These are phyloP conservation scores for Diutina pseudorugosa DNA, from an alignment of 1,139 yeast genomes.

Conservation along the genomic window DNA sequence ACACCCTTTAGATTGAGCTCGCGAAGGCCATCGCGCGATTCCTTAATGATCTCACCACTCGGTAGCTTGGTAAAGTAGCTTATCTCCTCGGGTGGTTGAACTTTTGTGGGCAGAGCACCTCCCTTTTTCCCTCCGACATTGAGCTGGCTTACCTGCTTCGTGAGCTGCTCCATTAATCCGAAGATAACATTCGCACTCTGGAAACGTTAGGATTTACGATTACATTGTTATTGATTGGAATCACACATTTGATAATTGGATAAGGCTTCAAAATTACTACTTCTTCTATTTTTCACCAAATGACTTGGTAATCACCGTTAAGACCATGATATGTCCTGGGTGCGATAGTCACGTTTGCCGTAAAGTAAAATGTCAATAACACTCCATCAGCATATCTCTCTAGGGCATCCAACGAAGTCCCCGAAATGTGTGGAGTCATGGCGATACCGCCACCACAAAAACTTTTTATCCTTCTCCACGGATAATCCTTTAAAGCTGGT, in stretches of 20 bases:
- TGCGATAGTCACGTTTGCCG: constrained; percentile 55
- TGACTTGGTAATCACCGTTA: constrained; percentile 62
- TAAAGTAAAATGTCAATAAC: constrained; percentile 52
- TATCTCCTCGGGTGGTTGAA: not conserved
- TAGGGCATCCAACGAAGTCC: constrained; percentile 75
- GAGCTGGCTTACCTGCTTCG: not conserved
- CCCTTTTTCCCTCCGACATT: not conserved
- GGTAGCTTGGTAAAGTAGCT: not conserved
- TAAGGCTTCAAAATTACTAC: not conserved
- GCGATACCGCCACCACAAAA: constrained; percentile 63
- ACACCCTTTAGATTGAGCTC: not conserved
- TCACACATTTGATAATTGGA: not conserved
- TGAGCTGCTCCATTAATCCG: not conserved
- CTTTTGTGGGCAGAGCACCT: not conserved
- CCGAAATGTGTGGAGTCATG: constrained; percentile 77
- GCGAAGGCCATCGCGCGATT: not conserved
- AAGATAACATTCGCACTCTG: not conserved
- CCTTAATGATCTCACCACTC: not conserved
- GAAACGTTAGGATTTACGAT: not conserved
- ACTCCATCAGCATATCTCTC: constrained; percentile 61
- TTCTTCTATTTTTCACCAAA: constrained; percentile 52
- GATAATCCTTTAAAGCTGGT: constrained; percentile 68
- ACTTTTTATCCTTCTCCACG: constrained; percentile 64
- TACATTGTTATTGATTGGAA: not conserved
- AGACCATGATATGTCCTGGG: constrained; percentile 64